Evolutionary conservation across 345 rosid species (phyloP), one percentile per base, ranked within the genome.

Genomic region (Conringia planisiliqua): DNA sequence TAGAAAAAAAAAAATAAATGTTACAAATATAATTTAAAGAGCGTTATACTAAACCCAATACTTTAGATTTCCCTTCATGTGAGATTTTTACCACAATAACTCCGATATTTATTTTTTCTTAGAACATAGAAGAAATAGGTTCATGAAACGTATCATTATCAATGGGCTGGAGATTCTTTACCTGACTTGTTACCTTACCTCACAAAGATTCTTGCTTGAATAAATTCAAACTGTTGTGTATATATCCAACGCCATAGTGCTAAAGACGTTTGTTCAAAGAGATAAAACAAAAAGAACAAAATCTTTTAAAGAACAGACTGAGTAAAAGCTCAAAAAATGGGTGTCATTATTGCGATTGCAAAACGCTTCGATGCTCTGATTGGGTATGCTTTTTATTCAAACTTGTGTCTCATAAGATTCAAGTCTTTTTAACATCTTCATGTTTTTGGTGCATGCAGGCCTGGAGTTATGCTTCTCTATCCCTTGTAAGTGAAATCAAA

Each of bases 391-490:
- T 51, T 54, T 24, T 18, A 30, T 48, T 50, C 32, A 32, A 60
- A 67, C 1, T 9, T 43, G 35, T 58, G 26, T 44, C 59, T 13
- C 26, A 40, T 20, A 14, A n/a, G 2, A n/a, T 58, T 11, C 36
- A 68, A 30, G 2, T 8, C 16, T 39, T 1, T 24, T 9, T 48
- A 40, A 78, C 33, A 58, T 32, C 6, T 27, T 12, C 5, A 13
- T 32, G 11, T 57, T 51, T 10, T 61, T 69, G 26, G 51, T 44
- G 61, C 50, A 38, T 58, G 55, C 88, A 93, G 98, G 82, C 97
- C 97, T 0, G 97, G 92, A 60, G 82, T 90, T 39, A 93, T 93
- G 97, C 92, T 93, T 72, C 84, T 93, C 59, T 90, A 85, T 73
- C 98, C 98, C 29, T 35, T 93, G 98, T 93, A 84, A 87, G 98